Evolutionary conservation across 345 rosid genomes (phyloP).

Genomic region (Bruguiera gymnorhiza): DNA sequence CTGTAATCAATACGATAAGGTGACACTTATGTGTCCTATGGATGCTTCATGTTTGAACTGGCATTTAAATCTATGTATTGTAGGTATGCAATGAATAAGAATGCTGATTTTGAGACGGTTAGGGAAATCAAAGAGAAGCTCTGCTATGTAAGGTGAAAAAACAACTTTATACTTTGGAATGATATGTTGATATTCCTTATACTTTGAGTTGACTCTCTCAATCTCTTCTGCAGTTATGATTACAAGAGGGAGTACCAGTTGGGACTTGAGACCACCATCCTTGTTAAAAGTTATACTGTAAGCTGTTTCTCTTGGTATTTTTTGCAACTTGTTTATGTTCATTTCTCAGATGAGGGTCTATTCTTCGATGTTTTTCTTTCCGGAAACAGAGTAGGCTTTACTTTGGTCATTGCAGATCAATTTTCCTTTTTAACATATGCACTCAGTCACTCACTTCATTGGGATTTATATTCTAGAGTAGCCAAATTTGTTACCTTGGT

Average conservation of each 20-base stretch:
- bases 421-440: slow-evolving; percentile 2
- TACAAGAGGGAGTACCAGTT: slow-evolving; percentile 91
- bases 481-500: neutral
- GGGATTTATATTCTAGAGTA: neutral
- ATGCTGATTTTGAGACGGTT: slow-evolving; percentile 92
- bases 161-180: slow-evolving; percentile 8
- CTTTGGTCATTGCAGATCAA: neutral
- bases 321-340: neutral
- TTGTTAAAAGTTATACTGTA: slow-evolving; percentile 90
- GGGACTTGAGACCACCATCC: slow-evolving; percentile 96
- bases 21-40: too few relatives aligned
- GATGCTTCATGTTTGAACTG: slow-evolving; percentile 5
- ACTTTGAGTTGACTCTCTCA: neutral
- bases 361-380: neutral
- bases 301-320: slow-evolving; percentile 27
- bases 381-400: too few relatives aligned
- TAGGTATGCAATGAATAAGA: slow-evolving; percentile 89
- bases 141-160: slow-evolving; percentile 74
- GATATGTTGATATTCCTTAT: neutral
- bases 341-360: neutral
- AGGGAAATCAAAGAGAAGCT: slow-evolving; percentile 97
- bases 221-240: slow-evolving; percentile 63
- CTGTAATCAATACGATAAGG: slow-evolving; percentile 9
- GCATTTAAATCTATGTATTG: slow-evolving; percentile 19
- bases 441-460: neutral